Conservation (phyloP, 1,139 yeast species). For the Saccharomycopsis hybrid region DNA sequence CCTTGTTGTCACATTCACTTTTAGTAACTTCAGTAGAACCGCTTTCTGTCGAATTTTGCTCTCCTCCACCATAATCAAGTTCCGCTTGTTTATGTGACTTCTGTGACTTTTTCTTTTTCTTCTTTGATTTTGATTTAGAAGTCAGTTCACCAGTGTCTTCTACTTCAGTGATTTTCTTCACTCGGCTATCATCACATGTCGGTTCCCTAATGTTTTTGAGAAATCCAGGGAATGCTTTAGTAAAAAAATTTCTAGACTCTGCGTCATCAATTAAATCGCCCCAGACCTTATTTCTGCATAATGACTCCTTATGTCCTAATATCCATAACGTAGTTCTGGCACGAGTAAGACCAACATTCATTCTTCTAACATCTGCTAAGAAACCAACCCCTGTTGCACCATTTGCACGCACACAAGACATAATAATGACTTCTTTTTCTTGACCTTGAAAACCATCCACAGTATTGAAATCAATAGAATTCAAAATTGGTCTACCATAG, state of each 20-base stretch:
- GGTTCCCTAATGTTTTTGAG: conserved; percentile 10
- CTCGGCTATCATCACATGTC: no score
- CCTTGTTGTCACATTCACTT: no score
- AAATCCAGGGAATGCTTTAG: conserved; percentile 14
- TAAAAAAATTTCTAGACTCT: conserved; percentile 34
- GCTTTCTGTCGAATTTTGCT: no score
- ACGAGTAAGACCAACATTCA: conserved; percentile 95
- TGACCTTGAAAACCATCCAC: conserved; percentile 99
- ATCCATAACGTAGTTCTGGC: conserved; percentile 92
- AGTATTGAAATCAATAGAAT: conserved; percentile 81
- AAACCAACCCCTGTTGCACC: conserved; percentile 67
- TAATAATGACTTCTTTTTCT: conserved; percentile 86
- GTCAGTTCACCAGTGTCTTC: no score
- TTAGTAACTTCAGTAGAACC: no score
- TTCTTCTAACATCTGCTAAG: conserved; percentile 81
- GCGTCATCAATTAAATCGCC: conserved; percentile 59
- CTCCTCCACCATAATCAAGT: no score
- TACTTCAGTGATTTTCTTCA: no score
- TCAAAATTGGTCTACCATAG: conserved; percentile 58
- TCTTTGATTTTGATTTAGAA: no score
- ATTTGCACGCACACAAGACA: conserved; percentile 92
- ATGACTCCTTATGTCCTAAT: conserved; percentile 67
- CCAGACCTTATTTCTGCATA: conserved; percentile 66
- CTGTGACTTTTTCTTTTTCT: no score
- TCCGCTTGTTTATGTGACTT: no score